phyloP scores from a whole-genome alignment of 177 flowering plant genomes.

The Vitis hybrid region DNA sequence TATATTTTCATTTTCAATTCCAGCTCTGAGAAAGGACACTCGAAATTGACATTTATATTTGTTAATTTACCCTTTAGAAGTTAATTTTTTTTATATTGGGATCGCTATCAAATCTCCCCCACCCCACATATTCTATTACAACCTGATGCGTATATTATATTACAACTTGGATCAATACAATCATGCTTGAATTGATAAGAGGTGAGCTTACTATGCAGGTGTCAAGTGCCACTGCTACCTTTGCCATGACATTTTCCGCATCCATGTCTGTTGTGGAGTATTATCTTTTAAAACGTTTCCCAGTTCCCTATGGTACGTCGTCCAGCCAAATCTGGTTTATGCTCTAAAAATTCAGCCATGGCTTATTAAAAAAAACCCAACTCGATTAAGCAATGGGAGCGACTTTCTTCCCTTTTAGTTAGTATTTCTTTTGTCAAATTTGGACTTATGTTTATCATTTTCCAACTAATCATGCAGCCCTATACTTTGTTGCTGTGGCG shows the following conservation, averaged over 20 bases:
- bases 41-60: background rate
- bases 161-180: background rate
- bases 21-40: background rate
- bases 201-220: conserved; percentile 30
- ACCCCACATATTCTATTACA: background rate
- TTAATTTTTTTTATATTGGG: background rate
- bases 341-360: background rate
- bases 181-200: no score
- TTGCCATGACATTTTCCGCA: conserved; percentile 67
- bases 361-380: background rate
- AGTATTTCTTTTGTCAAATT: background rate
- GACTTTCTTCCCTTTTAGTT: background rate
- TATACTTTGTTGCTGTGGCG: conserved; percentile 28
- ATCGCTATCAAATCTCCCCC: background rate
- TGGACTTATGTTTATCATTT: background rate
- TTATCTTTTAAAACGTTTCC: conserved; percentile 65
- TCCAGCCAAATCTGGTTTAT: background rate
- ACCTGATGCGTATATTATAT: background rate
- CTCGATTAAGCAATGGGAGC: background rate
- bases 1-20: background rate
- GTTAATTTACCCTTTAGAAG: background rate
- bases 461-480: conserved; percentile 20
- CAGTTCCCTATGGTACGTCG: conserved; percentile 59
- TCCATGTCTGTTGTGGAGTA: conserved; percentile 72
- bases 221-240: conserved; percentile 67